These are phyloP conservation scores for Albugo candida DNA, from an alignment of 352 stramenopile genomes.

Conservation along the genomic window DNA sequence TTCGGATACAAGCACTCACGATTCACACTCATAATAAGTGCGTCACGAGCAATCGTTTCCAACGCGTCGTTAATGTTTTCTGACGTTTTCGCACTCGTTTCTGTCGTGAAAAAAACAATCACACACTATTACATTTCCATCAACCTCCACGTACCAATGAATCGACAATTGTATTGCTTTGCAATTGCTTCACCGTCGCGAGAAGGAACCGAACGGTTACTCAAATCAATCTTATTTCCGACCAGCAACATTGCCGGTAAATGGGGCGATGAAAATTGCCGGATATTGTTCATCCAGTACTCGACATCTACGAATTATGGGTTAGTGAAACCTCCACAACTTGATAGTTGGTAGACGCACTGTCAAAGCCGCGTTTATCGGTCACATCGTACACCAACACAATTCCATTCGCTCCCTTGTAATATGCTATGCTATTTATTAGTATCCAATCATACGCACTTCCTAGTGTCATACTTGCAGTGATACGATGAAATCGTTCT, in stretches of 20 bases:
- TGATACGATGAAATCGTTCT: slow-evolving; percentile 84
- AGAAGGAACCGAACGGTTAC: slow-evolving; percentile 52
- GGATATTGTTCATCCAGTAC: slow-evolving; percentile 94
- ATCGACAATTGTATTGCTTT: slow-evolving; percentile 70
- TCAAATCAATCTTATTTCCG: slow-evolving; percentile 86
- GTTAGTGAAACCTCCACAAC: not conserved
- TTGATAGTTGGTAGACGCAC: slow-evolving; percentile 18
- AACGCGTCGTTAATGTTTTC: slow-evolving; percentile 74
- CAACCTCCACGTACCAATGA: slow-evolving; percentile 33
- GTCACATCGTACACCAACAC: slow-evolving; percentile 87
- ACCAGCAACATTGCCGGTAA: slow-evolving; percentile 75
- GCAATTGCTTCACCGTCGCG: slow-evolving; percentile 64
- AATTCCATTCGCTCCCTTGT: slow-evolving; percentile 86
- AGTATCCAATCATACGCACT: not conserved
- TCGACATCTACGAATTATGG: slow-evolving; percentile 46
- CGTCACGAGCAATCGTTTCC: slow-evolving; percentile 71
- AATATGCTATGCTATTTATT: slow-evolving; percentile 53
- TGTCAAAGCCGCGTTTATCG: slow-evolving; percentile 84
- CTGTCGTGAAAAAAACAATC: slow-evolving; percentile 12
- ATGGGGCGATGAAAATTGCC: slow-evolving; percentile 53
- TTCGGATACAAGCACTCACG: slow-evolving; percentile 20
- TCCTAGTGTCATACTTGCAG: slow-evolving; percentile 34
- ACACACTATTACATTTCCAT: slow-evolving; percentile 1
- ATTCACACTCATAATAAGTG: slow-evolving; percentile 72
- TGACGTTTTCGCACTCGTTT: slow-evolving; percentile 79